These are phyloP conservation scores for Phytopythium montanum DNA, from an alignment of 352 stramenopile species.

Conservation along the genomic window DNA sequence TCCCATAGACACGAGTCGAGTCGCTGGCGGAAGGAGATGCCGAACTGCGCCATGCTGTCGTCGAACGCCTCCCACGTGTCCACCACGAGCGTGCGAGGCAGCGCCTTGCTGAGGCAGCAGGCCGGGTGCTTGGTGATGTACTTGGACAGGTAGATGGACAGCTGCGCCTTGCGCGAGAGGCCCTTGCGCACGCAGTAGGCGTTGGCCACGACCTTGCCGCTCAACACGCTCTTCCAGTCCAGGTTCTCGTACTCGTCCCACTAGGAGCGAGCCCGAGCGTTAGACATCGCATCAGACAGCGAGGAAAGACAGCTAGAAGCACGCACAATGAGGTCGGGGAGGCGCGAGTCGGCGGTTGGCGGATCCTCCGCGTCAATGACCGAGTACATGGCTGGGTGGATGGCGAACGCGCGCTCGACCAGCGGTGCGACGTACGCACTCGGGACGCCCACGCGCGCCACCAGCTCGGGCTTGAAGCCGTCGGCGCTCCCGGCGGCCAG, in stretches of 20 bases:
- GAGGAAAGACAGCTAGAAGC: neutral
- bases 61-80: slow-evolving; percentile 75
- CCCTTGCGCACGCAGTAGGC: slow-evolving; percentile 73
- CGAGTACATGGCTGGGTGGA: slow-evolving; percentile 42
- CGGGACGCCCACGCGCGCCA: slow-evolving; percentile 31
- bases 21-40: slow-evolving; percentile 52
- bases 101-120: slow-evolving; percentile 38
- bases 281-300: neutral
- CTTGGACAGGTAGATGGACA: slow-evolving; percentile 65
- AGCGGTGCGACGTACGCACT: slow-evolving; percentile 42
- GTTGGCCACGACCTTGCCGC: slow-evolving; percentile 51
- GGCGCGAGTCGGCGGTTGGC: neutral
- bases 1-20: slow-evolving; percentile 60
- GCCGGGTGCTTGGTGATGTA: slow-evolving; percentile 60
- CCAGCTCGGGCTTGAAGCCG: slow-evolving; percentile 25
- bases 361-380: slow-evolving; percentile 13
- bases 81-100: slow-evolving; percentile 57
- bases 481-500: slow-evolving; percentile 20
- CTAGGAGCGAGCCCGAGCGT: slow-evolving; percentile 20
- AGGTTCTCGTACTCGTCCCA: slow-evolving; percentile 70
- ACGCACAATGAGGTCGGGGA: slow-evolving; percentile 38
- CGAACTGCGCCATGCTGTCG: slow-evolving; percentile 47
- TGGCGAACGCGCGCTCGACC: slow-evolving; percentile 37
- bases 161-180: slow-evolving; percentile 63
- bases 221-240: slow-evolving; percentile 52